Evolutionary conservation across 2,329 filamentous ascomycete species (phyloP).

Genomic region (Ploettnerulaceae sp.): DNA sequence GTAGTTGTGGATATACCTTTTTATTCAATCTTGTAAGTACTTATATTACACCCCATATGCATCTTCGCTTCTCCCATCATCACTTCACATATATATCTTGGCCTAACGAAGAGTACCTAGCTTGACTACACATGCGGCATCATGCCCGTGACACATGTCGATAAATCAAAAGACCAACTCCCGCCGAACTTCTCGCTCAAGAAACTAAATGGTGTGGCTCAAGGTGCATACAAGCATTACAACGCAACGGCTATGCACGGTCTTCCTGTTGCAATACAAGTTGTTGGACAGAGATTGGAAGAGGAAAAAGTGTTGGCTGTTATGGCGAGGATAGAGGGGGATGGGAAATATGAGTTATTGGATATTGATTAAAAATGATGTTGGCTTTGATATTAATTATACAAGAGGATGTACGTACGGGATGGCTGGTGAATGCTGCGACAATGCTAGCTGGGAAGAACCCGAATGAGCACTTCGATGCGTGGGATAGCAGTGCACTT

Average conservation of each 20-base stretch:
- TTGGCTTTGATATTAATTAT: not conserved
- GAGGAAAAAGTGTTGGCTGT: constrained; percentile 35
- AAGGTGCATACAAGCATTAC: constrained; percentile 82
- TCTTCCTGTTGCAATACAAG: constrained; percentile 69
- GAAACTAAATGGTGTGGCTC: constrained; percentile 72
- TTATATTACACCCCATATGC: no score
- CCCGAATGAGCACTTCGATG: no score
- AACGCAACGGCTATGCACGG: constrained; percentile 80
- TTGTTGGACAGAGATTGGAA: constrained; percentile 32
- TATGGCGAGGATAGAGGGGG: constrained; percentile 55
- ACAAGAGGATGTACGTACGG: no score
- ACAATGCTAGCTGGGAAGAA: no score
- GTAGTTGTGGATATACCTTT: constrained; percentile 89
- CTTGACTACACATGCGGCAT: constrained; percentile 84
- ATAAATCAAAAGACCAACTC: constrained; percentile 61
- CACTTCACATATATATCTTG: not conserved
- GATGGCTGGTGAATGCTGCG: no score
- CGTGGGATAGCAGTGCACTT: no score
- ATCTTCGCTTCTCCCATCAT: not conserved
- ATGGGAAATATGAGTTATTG: constrained; percentile 48
- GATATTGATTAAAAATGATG: constrained; percentile 34
- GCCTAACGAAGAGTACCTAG: constrained; percentile 39
- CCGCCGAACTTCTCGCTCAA: constrained; percentile 55
- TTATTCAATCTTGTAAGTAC: constrained; percentile 74
- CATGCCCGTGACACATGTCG: constrained; percentile 80